phyloP scores from a whole-genome alignment of 305 asterid genomes.

The Andrographis paniculata region DNA sequence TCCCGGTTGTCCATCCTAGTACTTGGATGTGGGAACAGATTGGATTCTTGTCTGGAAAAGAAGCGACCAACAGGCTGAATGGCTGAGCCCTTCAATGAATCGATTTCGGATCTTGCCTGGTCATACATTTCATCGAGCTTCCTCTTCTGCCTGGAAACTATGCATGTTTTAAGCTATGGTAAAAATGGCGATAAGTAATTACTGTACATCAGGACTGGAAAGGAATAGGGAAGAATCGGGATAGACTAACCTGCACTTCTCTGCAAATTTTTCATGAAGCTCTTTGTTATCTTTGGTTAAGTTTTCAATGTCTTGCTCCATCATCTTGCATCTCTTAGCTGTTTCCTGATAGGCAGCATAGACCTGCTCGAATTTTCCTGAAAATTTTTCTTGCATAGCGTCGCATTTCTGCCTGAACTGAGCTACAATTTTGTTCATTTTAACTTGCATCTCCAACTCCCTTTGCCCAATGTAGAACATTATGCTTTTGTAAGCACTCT shows the following conservation, averaged over 20 bases:
- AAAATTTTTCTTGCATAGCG: conserved; percentile 73
- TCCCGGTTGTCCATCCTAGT: conserved; percentile 62
- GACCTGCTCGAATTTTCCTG: conserved; percentile 83
- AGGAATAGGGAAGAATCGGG: not conserved
- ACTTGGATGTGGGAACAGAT: conserved; percentile 60
- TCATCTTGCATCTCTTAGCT: conserved; percentile 74
- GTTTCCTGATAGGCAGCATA: conserved; percentile 78
- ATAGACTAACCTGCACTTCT: conserved; percentile 86
- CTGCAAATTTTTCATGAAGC: conserved; percentile 86
- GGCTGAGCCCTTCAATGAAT: conserved; percentile 65
- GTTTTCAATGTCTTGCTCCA: conserved; percentile 81
- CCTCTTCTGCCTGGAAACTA: conserved; percentile 56
- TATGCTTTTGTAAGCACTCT: conserved; percentile 67
- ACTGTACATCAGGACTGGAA: conserved; percentile 8
- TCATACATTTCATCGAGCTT: conserved; percentile 97
- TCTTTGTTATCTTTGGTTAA: conserved; percentile 79
- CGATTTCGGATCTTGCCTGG: conserved; percentile 69
- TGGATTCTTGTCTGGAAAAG: conserved; percentile 57
- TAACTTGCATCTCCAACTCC: conserved; percentile 83
- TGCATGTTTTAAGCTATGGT: no score
- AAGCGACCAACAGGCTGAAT: conserved; percentile 68
- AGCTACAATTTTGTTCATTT: conserved; percentile 65
- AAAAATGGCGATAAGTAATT: no score
- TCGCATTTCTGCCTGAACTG: conserved; percentile 89
- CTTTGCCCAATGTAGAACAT: conserved; percentile 81